phyloP scores from a whole-genome alignment of 2,329 filamentous ascomycete genomes.

The Beauveria bassiana region DNA sequence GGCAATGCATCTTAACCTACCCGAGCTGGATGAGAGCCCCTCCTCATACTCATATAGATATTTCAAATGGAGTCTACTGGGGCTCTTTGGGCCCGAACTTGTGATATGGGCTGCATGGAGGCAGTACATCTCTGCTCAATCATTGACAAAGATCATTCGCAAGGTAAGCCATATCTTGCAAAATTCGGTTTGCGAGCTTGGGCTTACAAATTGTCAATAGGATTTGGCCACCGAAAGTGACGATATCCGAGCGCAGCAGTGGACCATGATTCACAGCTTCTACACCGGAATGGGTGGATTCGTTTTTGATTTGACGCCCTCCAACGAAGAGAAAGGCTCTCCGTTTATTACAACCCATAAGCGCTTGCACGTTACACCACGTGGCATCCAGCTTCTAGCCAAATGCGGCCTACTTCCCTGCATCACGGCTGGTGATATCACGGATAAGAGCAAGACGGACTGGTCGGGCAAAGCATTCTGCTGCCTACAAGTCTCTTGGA shows the following conservation, averaged over 20 bases:
- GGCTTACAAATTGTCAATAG: background rate
- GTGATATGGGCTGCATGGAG: slow-evolving; percentile 22
- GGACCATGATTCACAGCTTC: slow-evolving; percentile 23
- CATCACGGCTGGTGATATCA: slow-evolving; percentile 17
- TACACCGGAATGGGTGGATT: slow-evolving; percentile 25
- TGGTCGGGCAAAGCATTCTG: slow-evolving; percentile 26
- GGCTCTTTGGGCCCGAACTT: slow-evolving; percentile 25
- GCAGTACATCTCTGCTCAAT: slow-evolving; percentile 17
- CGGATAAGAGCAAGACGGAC: slow-evolving; percentile 29
- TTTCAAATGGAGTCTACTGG: slow-evolving; percentile 22
- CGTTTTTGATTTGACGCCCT: slow-evolving; percentile 14
- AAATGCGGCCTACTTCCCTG: slow-evolving; percentile 4
- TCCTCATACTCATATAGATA: slow-evolving; percentile 12
- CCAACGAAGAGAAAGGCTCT: background rate
- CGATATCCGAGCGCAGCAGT: slow-evolving; percentile 11
- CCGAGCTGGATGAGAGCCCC: slow-evolving; percentile 6
- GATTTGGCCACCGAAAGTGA: background rate
- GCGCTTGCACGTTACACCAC: background rate
- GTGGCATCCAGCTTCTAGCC: slow-evolving; percentile 4
- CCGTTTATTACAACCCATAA: slow-evolving; percentile 4
- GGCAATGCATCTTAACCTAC: slow-evolving; percentile 28
- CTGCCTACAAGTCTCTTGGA: slow-evolving; percentile 30
- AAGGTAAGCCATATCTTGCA: background rate
- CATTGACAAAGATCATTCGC: slow-evolving; percentile 10
- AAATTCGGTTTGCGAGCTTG: background rate